Percentiles rank a stretch among this genome's conserved stretches.
phyloP scores from a whole-genome alignment of 768 basidiomycete species.

The Rossbeevera mucosa region DNA sequence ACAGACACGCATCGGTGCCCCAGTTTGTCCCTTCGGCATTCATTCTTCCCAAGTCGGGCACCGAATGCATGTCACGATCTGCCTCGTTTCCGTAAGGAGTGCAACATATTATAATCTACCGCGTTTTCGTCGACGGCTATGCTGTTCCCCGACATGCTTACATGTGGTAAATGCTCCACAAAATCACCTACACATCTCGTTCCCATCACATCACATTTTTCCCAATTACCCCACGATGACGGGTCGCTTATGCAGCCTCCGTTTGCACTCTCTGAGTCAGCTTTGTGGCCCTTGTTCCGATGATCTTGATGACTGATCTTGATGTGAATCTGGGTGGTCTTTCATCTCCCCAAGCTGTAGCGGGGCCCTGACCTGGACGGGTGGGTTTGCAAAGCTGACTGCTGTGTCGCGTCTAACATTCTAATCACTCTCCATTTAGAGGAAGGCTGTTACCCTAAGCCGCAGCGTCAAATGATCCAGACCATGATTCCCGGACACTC shows the following conservation, averaged over 20 bases:
- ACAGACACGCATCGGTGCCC: constrained; percentile 9
- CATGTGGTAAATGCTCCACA: constrained; percentile 16
- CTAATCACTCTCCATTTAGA: constrained; percentile 28
- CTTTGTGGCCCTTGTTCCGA: constrained; percentile 5
- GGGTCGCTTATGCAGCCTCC: constrained; percentile 2
- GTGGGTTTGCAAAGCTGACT: constrained; percentile 16
- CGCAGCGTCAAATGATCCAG: constrained; percentile 30
- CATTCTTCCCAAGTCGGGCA: constrained; percentile 15
- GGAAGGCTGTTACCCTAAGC: constrained; percentile 31
- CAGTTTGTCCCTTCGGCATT: constrained; percentile 11
- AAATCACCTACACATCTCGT: constrained; percentile 7
- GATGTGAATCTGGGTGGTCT: constrained; percentile 5
- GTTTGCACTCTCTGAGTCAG: background rate
- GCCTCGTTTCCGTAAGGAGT: constrained; percentile 20
- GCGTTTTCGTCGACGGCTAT: constrained; percentile 6
- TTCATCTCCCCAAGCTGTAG: constrained; percentile 20
- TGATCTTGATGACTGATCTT: constrained; percentile 5
- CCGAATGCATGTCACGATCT: constrained; percentile 7
- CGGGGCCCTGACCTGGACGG: constrained; percentile 8
- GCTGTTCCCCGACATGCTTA: constrained; percentile 6
- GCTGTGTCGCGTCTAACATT: constrained; percentile 29
- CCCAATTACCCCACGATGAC: constrained; percentile 23
- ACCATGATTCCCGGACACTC: constrained; percentile 28
- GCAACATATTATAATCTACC: constrained; percentile 10
- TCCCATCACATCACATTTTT: constrained; percentile 1